Conservation (phyloP, 2,329 filamentous ascomycete species). For the Ceratocystis huliohia region DNA sequence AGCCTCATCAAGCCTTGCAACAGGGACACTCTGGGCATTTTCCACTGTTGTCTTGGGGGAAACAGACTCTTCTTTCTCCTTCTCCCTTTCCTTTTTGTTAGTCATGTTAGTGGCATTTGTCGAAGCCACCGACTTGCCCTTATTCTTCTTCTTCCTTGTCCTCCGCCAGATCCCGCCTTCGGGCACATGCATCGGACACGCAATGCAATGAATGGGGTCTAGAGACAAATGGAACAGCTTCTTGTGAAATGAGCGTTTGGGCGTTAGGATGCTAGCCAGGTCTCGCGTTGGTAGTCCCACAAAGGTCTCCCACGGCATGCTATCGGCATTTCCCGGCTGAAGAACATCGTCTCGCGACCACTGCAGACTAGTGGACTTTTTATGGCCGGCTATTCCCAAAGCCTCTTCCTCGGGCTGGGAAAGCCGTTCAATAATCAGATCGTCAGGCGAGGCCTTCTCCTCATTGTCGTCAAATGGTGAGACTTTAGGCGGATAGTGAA, state of each 20-base stretch:
- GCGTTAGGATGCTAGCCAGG: slow-evolving; percentile 67
- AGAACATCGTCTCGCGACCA: slow-evolving; percentile 32
- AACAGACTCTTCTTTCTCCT: slow-evolving; percentile 15
- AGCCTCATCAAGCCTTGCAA: background rate
- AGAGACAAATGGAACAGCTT: slow-evolving; percentile 69
- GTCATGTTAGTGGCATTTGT: slow-evolving; percentile 23
- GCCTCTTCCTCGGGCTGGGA: slow-evolving; percentile 29
- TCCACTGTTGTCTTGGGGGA: slow-evolving; percentile 16
- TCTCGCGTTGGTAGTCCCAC: slow-evolving; percentile 63
- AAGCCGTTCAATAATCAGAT: slow-evolving; percentile 38
- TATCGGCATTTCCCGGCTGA: slow-evolving; percentile 41
- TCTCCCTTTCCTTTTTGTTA: background rate
- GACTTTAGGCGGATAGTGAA: slow-evolving; percentile 66
- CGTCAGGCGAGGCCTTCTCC: slow-evolving; percentile 36
- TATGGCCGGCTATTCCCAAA: slow-evolving; percentile 23
- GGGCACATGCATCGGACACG: slow-evolving; percentile 70
- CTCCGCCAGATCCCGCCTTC: slow-evolving; percentile 61
- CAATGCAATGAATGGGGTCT: slow-evolving; percentile 67
- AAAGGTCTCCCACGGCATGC: slow-evolving; percentile 58
- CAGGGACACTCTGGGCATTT: background rate
- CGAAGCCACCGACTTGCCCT: slow-evolving; percentile 27
- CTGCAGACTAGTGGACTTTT: slow-evolving; percentile 23
- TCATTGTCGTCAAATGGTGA: slow-evolving; percentile 28
- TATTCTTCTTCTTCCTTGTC: slow-evolving; percentile 35
- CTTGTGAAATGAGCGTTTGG: slow-evolving; percentile 65